These are phyloP conservation scores for Geotrichum aggregatum DNA, from an alignment of 1,139 yeast genomes.

Conservation along the genomic window DNA sequence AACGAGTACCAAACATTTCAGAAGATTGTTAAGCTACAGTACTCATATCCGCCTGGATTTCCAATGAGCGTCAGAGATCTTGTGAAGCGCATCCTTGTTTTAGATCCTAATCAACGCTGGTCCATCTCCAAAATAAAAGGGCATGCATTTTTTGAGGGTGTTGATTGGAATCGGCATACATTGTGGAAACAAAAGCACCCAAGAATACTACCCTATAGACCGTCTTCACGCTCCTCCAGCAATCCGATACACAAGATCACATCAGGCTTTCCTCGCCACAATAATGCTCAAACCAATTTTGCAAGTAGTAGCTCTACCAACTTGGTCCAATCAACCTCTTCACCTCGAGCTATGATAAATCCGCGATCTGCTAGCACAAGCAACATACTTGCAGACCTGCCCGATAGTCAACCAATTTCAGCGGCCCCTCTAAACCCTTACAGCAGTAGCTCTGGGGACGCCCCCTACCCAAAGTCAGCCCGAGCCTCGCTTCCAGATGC, in stretches of 20 bases:
- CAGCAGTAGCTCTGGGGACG: conserved; percentile 31
- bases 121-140: conserved; percentile 60
- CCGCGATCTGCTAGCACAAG: conserved; percentile 15
- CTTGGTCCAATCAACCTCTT: conserved; percentile 20
- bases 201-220: conserved; percentile 66
- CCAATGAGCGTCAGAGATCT: conserved; percentile 69
- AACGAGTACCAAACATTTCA: conserved; percentile 94
- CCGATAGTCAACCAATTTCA: conserved; percentile 1
- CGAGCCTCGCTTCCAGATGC: conserved; percentile 9
- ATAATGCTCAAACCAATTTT: not conserved
- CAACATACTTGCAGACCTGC: conserved; percentile 1
- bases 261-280: conserved; percentile 6
- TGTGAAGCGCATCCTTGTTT: conserved; percentile 61
- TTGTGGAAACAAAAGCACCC: conserved; percentile 77
- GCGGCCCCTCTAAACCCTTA: conserved; percentile 12
- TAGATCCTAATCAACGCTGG: conserved; percentile 63
- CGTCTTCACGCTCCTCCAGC: conserved; percentile 34
- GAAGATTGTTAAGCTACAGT: conserved; percentile 80
- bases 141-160: conserved; percentile 67
- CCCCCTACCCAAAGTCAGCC: conserved; percentile 17
- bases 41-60: conserved; percentile 72
- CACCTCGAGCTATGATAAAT: conserved; percentile 2
- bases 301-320: conserved; percentile 7
- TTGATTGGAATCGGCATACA: conserved; percentile 62
- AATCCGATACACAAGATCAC: conserved; percentile 16